Percentiles rank a stretch among this genome's conserved stretches.
Conservation (phyloP, 2,329 filamentous ascomycete species). For the Fusarium sp. region DNA sequence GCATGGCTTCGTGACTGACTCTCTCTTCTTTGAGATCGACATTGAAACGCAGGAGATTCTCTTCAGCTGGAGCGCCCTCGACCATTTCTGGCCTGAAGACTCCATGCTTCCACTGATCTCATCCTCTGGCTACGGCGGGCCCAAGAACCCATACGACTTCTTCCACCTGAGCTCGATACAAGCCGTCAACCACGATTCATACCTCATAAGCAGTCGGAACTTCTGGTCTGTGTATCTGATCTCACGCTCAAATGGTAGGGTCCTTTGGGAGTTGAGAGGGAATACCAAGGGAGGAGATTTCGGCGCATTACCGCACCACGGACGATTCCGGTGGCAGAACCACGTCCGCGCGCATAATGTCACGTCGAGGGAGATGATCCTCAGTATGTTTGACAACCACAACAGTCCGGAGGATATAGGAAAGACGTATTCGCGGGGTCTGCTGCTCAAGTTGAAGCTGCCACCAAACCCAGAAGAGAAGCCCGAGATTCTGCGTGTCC, state of each 20-base stretch:
- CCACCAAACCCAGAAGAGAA: conserved; percentile 21
- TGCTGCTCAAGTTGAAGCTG: conserved; percentile 23
- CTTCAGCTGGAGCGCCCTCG: conserved; percentile 53
- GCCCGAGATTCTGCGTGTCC: conserved; percentile 13
- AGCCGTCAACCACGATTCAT: conserved; percentile 26
- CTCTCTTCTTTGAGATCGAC: conserved; percentile 54
- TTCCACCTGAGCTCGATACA: conserved; percentile 43
- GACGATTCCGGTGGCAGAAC: conserved; percentile 49
- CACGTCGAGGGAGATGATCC: conserved; percentile 26
- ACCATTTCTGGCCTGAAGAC: conserved; percentile 40
- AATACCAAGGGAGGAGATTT: conserved; percentile 39
- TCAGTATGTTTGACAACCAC: conserved; percentile 51
- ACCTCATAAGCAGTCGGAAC: conserved; percentile 37
- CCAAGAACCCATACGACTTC: conserved; percentile 29
- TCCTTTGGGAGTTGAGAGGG: conserved; percentile 40
- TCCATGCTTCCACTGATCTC: conserved; percentile 23
- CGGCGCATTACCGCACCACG: conserved; percentile 35
- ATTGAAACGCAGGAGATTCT: conserved; percentile 50
- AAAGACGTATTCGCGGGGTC: conserved; percentile 5
- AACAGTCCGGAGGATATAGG: conserved; percentile 34
- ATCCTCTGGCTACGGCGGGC: conserved; percentile 17
- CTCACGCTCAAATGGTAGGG: conserved; percentile 30
- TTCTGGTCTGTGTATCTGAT: conserved; percentile 37
- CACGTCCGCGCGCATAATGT: conserved; percentile 44
- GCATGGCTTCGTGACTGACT: conserved; percentile 41